Evolutionary conservation across 257 asterid genomes (phyloP), one percentile per base, ranked within the genome.

Genomic region (Jasminum sambac): DNA sequence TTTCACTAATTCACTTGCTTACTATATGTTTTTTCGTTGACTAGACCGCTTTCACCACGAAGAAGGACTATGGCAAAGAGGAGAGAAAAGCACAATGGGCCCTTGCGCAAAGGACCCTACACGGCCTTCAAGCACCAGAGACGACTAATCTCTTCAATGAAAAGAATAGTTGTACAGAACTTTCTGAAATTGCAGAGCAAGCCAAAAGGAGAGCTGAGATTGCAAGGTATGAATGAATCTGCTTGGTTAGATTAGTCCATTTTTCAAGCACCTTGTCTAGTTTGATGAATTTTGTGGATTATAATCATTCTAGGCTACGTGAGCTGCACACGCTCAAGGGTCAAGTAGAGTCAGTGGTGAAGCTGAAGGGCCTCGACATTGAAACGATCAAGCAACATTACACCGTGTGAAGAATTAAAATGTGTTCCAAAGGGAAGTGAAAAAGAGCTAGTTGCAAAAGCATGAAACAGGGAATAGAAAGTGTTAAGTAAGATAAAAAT

Each of bases 81-180:
- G 97, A 94, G 84, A 89, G 98, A 77, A 97, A 94, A 80, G 98
- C 97, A 77, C 99, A 94, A 79, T 94, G 99, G 99, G 99, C 97
- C 78, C 95, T 69, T 78, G 99, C 97, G 67, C 97, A 94, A 84
- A 91, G 99, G 82, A 91, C 97, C 67, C 25, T 91, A 65, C 97
- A 94, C 21, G 99, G 99, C 7, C 97, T 94, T 38, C 97, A 89
- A 58, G 84, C 85, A 26, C 89, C 96, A 7, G 93, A 82, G 77
- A 16, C 88, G 17, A n/a, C 77, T 11, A 87, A 77, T 23, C 55
- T 91, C 71, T 91, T 94, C 73, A 82, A 83, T 5, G 97, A 94
- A 66, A 91, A 88, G 96, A 91, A 80, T 84, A 88, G 91, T 83
- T 91, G 91, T 80, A 78, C 96, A 5, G 99, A 94, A 64, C 84